Base-by-base conservation (phyloP, 768 basidiomycete species). In the Tulasnella sp. region DNA sequence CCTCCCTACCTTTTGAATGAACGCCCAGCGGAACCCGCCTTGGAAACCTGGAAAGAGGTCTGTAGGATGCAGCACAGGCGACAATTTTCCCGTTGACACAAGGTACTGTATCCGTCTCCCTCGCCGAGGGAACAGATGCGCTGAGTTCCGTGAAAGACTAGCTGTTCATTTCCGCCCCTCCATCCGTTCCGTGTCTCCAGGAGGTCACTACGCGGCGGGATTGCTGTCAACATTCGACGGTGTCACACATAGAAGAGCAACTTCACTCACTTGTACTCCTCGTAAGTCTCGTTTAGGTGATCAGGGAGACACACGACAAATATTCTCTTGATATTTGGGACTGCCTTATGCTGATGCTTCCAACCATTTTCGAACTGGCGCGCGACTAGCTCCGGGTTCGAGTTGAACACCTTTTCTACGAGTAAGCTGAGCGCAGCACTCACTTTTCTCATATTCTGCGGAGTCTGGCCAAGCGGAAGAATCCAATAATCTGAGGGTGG, bases 281-380 rank as follows among this genome's bases (percentile, higher is more conserved):
- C 22, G 54, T 48, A 76, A 5, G 46, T 28, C 54, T 58, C 34
- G 22, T 14, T 50, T 4, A 76, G n/a, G 34, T 46, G 20, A 24
- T n/a, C 76, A 12, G 76, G 41, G n/a, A 76, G 76, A 37, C 54
- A 9, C 20, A 76, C 46, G 34, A 48, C 44, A 31, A 37, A 50
- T 3, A 76, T 50, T 28, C 48, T 44, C 24, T n/a, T 20, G 22
- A 76, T 24, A 2, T 11, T 34, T 20, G 76, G 76, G 12, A 11
- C 9, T 22, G 2, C 4, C 28, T 76, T 76, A 8, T 76, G 20
- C 14, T 24, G 9, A 58, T 76, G 76, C 54, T 50, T 46, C 76
- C 76, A 76, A 20, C 76, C 76, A 37, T 76, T 16, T 24, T 34
- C n/a, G 28, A 76, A 76, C 28, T 31, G 76, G 12, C 76, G 34